These are phyloP conservation scores for Colletotrichum siamense DNA, from an alignment of 2,329 filamentous ascomycete genomes.

Conservation along the genomic window DNA sequence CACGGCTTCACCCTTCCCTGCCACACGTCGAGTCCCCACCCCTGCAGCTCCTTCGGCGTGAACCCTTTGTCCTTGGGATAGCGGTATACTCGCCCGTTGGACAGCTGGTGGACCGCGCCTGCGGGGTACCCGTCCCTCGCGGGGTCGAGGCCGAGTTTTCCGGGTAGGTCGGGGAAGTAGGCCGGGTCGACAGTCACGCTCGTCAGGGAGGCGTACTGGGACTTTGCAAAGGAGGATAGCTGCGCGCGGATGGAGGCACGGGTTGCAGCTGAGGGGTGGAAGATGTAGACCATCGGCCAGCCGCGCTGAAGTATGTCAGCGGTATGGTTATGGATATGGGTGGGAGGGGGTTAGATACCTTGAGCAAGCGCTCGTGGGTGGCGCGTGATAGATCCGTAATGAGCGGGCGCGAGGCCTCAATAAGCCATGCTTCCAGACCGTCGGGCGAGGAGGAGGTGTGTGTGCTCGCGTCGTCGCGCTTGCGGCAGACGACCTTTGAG, in stretches of 20 bases:
- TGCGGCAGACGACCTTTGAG: constrained; percentile 34
- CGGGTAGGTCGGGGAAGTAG: constrained; percentile 38
- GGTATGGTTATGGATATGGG: not conserved
- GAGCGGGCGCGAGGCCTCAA: constrained; percentile 30
- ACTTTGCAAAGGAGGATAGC: constrained; percentile 34
- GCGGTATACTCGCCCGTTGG: constrained; percentile 37
- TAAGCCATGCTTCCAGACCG: constrained; percentile 32
- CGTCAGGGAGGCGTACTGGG: constrained; percentile 38
- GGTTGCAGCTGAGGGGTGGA: constrained; percentile 32
- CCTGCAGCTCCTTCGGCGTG: constrained; percentile 31
- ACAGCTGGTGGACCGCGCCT: constrained; percentile 40
- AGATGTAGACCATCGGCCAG: constrained; percentile 43
- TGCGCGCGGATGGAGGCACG: constrained; percentile 32
- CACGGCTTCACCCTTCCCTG: constrained; percentile 40
- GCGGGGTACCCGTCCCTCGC: constrained; percentile 28
- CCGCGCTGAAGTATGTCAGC: constrained; percentile 27
- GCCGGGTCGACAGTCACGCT: constrained; percentile 38
- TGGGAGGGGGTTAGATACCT: constrained; percentile 30
- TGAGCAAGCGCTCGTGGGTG: constrained; percentile 37
- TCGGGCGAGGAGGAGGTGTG: constrained; percentile 23
- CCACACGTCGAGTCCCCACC: constrained; percentile 43
- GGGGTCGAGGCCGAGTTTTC: constrained; percentile 34
- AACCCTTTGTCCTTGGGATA: constrained; percentile 36
- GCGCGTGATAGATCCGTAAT: constrained; percentile 36
- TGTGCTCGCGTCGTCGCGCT: constrained; percentile 31